Percentiles rank a stretch among this genome's conserved stretches.
These are phyloP conservation scores for Tetrastigma voinierianum DNA, from an alignment of 164 flowering plant genomes.

Conservation along the genomic window DNA sequence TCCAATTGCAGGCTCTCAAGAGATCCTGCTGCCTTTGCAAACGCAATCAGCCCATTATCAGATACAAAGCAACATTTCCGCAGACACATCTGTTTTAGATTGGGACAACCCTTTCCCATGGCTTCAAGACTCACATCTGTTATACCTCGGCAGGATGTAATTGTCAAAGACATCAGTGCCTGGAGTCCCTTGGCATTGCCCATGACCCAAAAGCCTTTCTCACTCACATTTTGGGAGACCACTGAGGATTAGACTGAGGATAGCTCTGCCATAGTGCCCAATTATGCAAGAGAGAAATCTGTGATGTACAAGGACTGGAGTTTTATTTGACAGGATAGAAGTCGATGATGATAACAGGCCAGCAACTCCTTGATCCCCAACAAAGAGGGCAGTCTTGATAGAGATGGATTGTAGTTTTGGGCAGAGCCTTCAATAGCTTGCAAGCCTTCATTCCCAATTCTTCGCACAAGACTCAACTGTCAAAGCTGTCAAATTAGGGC, in stretches of 20 bases:
- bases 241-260: constrained; percentile 22
- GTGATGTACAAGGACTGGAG: constrained; percentile 37
- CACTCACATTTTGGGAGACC: constrained; percentile 32
- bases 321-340: constrained; percentile 31
- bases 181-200: constrained; percentile 40
- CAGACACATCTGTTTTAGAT: constrained; percentile 47
- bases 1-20: constrained; percentile 54
- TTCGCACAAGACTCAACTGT: constrained; percentile 48
- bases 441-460: constrained; percentile 49
- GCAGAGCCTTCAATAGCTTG: constrained; percentile 48
- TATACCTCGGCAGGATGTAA: constrained; percentile 41
- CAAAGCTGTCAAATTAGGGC: constrained; percentile 41
- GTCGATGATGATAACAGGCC: constrained; percentile 40
- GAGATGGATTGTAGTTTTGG: constrained; percentile 41
- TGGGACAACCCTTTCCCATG: constrained; percentile 43
- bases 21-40: constrained; percentile 43
- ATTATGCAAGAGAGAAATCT: constrained; percentile 39
- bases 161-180: constrained; percentile 22
- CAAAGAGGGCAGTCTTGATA: constrained; percentile 48
- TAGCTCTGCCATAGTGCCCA: constrained; percentile 36
- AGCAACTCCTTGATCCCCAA: constrained; percentile 53
- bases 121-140: constrained; percentile 54
- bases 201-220: constrained; percentile 53
- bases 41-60: constrained; percentile 44
- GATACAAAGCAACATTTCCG: constrained; percentile 47